Evolutionary conservation across 192 early-diverging fungal genomes (phyloP).

Genomic region (Funneliformis geosporum): DNA sequence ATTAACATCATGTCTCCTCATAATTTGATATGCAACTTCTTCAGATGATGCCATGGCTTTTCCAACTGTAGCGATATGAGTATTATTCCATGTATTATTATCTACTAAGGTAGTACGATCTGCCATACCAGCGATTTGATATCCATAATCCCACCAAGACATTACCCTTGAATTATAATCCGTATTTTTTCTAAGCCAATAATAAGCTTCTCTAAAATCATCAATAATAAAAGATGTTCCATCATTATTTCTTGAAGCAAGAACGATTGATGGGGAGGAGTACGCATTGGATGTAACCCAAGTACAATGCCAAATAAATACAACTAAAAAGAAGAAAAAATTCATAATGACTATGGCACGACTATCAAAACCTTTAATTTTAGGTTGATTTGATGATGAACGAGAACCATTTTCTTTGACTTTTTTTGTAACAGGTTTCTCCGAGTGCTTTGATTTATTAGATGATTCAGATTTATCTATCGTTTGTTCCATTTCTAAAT

Average conservation of each 20-base stretch:
- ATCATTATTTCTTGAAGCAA: conserved; percentile 84
- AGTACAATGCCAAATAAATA: conserved; percentile 97
- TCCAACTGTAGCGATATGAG: conserved; percentile 98
- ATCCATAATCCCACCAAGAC: conserved; percentile 99
- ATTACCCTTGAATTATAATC: conserved; percentile 89
- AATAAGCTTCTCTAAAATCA: conserved; percentile 99
- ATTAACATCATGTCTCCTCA: conserved; percentile 91
- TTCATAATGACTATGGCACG: conserved; percentile 61
- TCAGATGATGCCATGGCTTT: conserved; percentile 90
- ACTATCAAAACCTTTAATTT: conserved; percentile 52
- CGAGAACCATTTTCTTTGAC: background rate
- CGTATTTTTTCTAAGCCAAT: conserved; percentile 99
- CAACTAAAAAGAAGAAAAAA: conserved; percentile 72
- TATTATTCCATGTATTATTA: conserved; percentile 99
- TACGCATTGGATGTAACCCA: conserved; percentile 98
- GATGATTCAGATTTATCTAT: conserved; percentile 12
- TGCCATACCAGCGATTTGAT: conserved; percentile 99
- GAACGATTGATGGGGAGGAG: conserved; percentile 97
- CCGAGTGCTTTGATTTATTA: conserved; percentile 9
- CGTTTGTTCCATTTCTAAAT: conserved; percentile 28
- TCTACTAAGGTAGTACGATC: conserved; percentile 96
- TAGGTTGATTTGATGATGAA: conserved; percentile 34
- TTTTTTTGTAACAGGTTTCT: background rate
- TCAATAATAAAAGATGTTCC: conserved; percentile 97
- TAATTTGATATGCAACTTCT: conserved; percentile 90